A percentile compares a stretch with the other conserved stretches of the same genome.
These are phyloP conservation scores for Allomyces arbusculus DNA, from an alignment of 192 early-diverging fungal species.

Conservation along the genomic window DNA sequence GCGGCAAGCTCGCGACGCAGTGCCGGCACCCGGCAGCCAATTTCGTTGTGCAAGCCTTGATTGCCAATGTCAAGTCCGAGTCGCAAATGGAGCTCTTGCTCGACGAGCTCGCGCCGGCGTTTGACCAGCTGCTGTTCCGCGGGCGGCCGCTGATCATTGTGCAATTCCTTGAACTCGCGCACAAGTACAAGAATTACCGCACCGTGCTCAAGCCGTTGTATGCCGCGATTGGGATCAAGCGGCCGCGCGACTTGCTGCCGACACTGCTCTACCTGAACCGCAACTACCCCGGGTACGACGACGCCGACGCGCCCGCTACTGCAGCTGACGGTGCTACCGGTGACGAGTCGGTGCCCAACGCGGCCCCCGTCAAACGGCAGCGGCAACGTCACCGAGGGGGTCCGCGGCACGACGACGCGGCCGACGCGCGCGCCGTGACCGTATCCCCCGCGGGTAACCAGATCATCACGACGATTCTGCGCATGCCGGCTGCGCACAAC, in stretches of 20 bases:
- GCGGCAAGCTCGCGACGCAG: constrained; percentile 32
- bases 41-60: constrained; percentile 65
- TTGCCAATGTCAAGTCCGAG: constrained; percentile 33
- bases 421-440: neutral
- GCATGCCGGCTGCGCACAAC: constrained; percentile 29
- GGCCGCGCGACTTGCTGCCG: neutral
- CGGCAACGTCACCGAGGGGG: neutral
- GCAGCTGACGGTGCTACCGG: too few relatives aligned
- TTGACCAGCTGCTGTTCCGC: constrained; percentile 39
- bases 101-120: constrained; percentile 28
- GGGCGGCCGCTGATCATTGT: constrained; percentile 52
- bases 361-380: neutral
- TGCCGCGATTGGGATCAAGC: neutral
- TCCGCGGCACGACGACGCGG: neutral
- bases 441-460: neutral
- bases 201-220: neutral
- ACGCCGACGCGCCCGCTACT: neutral
- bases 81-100: constrained; percentile 43
- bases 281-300: neutral
- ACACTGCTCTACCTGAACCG: neutral
- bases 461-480: neutral
- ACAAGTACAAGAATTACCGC: neutral
- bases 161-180: constrained; percentile 15
- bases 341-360: too few relatives aligned
- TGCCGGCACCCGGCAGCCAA: constrained; percentile 51